These are phyloP conservation scores for Trichoderma sp. DNA, from an alignment of 2,329 filamentous ascomycete genomes.

Conservation along the genomic window DNA sequence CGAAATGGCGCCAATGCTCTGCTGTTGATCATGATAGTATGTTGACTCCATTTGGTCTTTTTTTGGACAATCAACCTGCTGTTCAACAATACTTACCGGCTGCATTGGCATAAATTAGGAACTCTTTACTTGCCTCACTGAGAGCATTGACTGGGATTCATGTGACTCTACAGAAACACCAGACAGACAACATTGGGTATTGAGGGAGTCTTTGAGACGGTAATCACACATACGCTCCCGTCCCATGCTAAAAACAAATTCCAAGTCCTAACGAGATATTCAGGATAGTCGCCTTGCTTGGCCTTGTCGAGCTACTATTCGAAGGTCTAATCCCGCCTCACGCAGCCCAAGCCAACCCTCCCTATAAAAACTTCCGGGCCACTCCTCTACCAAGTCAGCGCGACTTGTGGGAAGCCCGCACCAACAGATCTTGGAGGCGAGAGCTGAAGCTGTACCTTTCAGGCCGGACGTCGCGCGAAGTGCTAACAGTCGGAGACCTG, in stretches of 20 bases:
- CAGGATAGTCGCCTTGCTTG: slow-evolving; percentile 3
- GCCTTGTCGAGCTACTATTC: slow-evolving; percentile 7
- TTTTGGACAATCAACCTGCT: not conserved
- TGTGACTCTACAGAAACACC: not conserved
- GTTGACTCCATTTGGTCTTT: not conserved
- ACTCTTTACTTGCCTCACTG: slow-evolving; percentile 7
- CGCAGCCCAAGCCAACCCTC: not conserved
- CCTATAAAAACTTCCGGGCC: not conserved
- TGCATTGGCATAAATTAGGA: not conserved
- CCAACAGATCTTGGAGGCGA: slow-evolving; percentile 6
- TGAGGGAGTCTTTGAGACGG: slow-evolving; percentile 4
- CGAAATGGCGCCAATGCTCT: slow-evolving; percentile 10
- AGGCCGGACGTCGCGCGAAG: not conserved
- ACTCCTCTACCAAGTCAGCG: not conserved
- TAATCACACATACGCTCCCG: not conserved
- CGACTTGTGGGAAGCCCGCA: slow-evolving; percentile 3
- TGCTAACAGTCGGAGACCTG: not conserved
- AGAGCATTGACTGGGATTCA: slow-evolving; percentile 5
- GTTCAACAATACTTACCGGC: not conserved
- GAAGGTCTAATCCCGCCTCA: slow-evolving; percentile 5
- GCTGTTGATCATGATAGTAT: not conserved
- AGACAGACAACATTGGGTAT: slow-evolving; percentile 1
- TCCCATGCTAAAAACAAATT: not conserved
- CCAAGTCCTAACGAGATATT: not conserved
- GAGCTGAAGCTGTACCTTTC: slow-evolving; percentile 2